Conservation (phyloP, 257 asterid genomes). For the Mitragyna speciosa region DNA sequence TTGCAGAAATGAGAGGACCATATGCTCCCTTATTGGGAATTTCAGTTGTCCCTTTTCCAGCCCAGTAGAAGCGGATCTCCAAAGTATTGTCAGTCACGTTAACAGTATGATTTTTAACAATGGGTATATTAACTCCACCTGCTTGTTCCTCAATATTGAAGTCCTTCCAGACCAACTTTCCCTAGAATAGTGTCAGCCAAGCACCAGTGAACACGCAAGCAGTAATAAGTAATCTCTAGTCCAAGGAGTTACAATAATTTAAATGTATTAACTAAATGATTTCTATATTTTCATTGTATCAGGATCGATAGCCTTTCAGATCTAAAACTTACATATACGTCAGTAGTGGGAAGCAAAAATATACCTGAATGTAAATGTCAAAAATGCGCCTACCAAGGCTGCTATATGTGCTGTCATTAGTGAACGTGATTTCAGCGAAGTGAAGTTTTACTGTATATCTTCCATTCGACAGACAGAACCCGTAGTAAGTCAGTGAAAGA, state of each 20-base stretch:
- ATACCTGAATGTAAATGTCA: no score
- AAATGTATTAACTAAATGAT: neutral
- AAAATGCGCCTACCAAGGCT: no score
- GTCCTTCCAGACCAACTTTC: slow-evolving; percentile 53
- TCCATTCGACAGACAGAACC: no score
- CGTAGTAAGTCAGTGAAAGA: no score
- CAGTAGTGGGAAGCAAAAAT: no score
- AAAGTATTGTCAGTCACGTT: slow-evolving; percentile 50
- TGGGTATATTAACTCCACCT: slow-evolving; percentile 63
- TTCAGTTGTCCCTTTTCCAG: slow-evolving; percentile 35
- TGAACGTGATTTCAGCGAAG: no score
- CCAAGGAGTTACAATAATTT: neutral
- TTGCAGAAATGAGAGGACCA: slow-evolving; percentile 41
- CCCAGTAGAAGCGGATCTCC: slow-evolving; percentile 35
- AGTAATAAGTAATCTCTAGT: neutral
- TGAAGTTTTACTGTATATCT: no score
- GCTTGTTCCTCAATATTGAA: slow-evolving; percentile 78
- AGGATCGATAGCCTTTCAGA: no score
- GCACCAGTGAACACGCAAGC: neutral
- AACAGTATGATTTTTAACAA: slow-evolving; percentile 41
- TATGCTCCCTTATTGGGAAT: slow-evolving; percentile 26
- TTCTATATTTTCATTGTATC: no score
- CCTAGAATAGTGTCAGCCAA: slow-evolving; percentile 39
- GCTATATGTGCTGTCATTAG: no score
- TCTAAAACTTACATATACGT: no score